Base-by-base conservation (phyloP, 352 stramenopile genomes). In the Phytophthora uliginosa region DNA sequence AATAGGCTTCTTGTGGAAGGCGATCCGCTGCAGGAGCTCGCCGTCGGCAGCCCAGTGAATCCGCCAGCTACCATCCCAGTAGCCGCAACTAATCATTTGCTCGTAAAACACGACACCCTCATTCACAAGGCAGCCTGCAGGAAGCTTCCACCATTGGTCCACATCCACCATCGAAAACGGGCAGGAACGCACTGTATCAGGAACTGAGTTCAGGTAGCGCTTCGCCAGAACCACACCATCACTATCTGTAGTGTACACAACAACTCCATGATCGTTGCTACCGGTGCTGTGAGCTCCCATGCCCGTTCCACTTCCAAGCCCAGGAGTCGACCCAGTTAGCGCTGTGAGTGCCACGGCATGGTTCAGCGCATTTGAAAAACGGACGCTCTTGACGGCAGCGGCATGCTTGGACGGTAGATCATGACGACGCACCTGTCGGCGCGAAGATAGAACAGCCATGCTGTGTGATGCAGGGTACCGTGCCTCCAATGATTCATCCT, bases 61-160 rank as follows among this genome's bases (percentile, higher is more conserved):
- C 3, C 89, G 86, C 89, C 89, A 96, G 56, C 89, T 95, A 15
- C 89, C 89, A 74, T 96, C 89, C 86, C 88, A 96, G 67, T 95
- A 95, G 8, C 89, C 89, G 62, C 87, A 96, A 74, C 89, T 96
- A 64, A 96, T 94, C 89, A 96, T 96, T 59, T 96, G 89, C 72
- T 96, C 89, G 66, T 96, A 96, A 56, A 95, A 96, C 45, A 96
- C 89, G 15, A 96, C 85, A 38, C 89, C 88, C 67, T 94, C 87
- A 53, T 78, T 86, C 40, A 92, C 87, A 10, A 93, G 73, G 22
- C 87, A 95, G 15, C 88, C 88, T 7, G 82, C 76, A 20, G 89
- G 89, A 22, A 96, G 78, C 52, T 93, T 92, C 89, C 89, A 96
- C 89, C 89, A 96, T 69, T 96, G 89, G 28, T 96, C 89, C 18